Percentiles rank a stretch among this genome's conserved stretches.
These are phyloP conservation scores for Acanthamoeba castellanii DNA, from an alignment of 208 protist species.

Conservation along the genomic window DNA sequence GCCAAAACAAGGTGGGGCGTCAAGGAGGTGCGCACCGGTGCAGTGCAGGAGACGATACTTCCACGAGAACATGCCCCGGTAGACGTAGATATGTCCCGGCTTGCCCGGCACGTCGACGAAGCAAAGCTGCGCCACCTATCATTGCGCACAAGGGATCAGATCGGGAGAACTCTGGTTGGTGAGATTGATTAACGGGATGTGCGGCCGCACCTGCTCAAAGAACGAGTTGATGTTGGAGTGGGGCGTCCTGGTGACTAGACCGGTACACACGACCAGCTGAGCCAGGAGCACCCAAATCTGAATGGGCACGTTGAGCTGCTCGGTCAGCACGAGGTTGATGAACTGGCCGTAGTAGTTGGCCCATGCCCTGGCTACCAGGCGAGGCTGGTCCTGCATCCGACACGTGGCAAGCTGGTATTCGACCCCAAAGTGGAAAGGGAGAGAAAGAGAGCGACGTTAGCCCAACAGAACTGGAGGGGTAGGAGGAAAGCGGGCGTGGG, in stretches of 20 bases:
- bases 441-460: too few relatives aligned
- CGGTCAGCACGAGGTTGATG: background rate
- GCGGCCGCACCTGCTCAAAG: background rate
- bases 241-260: background rate
- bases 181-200: background rate
- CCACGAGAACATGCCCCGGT: conserved; percentile 17
- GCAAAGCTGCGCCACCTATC: background rate
- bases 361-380: background rate
- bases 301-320: background rate
- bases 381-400: background rate
- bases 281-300: background rate
- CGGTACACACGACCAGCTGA: background rate
- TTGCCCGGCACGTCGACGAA: background rate
- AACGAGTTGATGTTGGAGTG: background rate
- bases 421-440: background rate
- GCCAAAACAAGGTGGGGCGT: background rate
- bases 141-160: background rate
- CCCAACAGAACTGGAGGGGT: too few relatives aligned
- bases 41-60: background rate
- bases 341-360: conserved; percentile 17
- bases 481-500: background rate
- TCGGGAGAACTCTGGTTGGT: too few relatives aligned
- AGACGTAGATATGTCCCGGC: background rate
- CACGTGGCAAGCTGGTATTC: background rate
- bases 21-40: background rate